A percentile compares a stretch with the other conserved stretches of the same genome.
Evolutionary conservation across 441 rosid species (phyloP).

Genomic region (Hura crepitans): DNA sequence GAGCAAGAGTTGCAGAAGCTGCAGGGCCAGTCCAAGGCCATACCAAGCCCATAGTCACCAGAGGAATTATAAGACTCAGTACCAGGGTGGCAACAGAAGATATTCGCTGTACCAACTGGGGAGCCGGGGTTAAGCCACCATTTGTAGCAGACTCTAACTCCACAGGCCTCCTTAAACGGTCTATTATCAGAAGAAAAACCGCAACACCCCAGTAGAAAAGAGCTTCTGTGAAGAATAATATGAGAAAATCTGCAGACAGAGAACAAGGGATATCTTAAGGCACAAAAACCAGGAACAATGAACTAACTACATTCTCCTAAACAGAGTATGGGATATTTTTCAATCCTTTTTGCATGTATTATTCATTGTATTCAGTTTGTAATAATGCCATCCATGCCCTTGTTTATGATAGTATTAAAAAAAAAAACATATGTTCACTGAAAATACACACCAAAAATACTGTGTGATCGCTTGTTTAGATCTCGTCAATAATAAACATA

Average conservation of each 20-base stretch:
- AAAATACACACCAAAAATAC: background rate
- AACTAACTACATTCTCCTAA: background rate
- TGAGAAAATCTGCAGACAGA: constrained; percentile 79
- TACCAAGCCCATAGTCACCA: constrained; percentile 98
- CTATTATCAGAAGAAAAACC: constrained; percentile 60
- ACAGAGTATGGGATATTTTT: background rate
- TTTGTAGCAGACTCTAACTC: constrained; percentile 25
- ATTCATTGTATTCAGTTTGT: background rate
- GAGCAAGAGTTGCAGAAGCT: constrained; percentile 98
- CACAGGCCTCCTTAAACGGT: constrained; percentile 51
- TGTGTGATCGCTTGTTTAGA: constrained; percentile 7
- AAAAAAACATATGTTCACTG: too few species aligned
- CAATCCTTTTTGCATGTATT: constrained; percentile 3
- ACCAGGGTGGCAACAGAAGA: constrained; percentile 80
- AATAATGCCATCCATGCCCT: background rate
- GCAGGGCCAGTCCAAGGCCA: constrained; percentile 99
- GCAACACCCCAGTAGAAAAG: constrained; percentile 87
- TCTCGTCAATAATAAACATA: background rate
- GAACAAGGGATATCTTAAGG: constrained; percentile 22
- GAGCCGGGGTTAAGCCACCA: constrained; percentile 25
- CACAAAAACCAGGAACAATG: background rate
- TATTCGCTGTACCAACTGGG: constrained; percentile 64
- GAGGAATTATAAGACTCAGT: constrained; percentile 82
- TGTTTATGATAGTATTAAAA: too few species aligned
- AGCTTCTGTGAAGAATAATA: constrained; percentile 95